Percentiles rank a stretch among this genome's conserved stretches.
phyloP scores from a whole-genome alignment of 306 rosid genomes.

The Sechiopsis laciniata region DNA sequence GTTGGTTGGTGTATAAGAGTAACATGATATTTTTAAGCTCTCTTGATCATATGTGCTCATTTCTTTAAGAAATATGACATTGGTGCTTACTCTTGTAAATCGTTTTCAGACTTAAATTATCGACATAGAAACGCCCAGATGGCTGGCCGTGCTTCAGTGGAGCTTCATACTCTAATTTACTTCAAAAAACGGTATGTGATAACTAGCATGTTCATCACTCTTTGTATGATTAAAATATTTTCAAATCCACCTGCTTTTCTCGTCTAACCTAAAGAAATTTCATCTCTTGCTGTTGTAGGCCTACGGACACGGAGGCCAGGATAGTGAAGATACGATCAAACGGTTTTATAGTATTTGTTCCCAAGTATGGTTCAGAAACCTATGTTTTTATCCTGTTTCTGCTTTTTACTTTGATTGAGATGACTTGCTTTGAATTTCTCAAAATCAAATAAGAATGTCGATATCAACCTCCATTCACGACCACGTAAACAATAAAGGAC shows the following conservation, averaged over 20 bases:
- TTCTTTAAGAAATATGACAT: background rate
- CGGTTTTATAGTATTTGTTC: conserved; percentile 90
- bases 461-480: too few species aligned
- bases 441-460: background rate
- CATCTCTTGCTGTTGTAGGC: conserved; percentile 45
- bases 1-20: background rate
- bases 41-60: background rate
- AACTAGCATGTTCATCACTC: conserved; percentile 7
- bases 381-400: background rate
- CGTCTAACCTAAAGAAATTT: background rate
- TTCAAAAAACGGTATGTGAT: conserved; percentile 59
- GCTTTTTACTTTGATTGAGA: background rate
- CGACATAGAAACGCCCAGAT: conserved; percentile 95
- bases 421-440: background rate
- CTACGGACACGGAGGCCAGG: conserved; percentile 85
- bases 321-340: conserved; percentile 91
- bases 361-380: conserved; percentile 55
- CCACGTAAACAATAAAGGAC: too few species aligned
- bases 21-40: background rate
- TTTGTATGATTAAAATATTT: background rate
- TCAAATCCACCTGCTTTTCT: background rate
- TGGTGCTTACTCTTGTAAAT: background rate
- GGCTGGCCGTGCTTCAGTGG: conserved; percentile 94
- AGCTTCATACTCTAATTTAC: conserved; percentile 75
- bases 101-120: conserved; percentile 75